A percentile compares a stretch with the other conserved stretches of the same genome.
phyloP scores from a whole-genome alignment of 257 asterid genomes.

The Capsicum pubescens region DNA sequence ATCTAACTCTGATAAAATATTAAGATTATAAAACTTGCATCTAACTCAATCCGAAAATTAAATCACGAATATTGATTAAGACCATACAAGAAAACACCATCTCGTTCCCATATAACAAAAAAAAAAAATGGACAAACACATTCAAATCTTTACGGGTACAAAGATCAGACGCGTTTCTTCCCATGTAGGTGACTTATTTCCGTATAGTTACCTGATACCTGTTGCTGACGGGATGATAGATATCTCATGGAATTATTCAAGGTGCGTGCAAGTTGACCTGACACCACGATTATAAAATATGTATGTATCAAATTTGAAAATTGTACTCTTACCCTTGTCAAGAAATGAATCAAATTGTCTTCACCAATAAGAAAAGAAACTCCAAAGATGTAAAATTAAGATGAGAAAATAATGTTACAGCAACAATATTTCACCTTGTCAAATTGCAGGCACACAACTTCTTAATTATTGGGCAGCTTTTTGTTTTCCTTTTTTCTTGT shows the following conservation, averaged over 20 bases:
- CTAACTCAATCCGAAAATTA: neutral
- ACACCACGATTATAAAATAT: no score
- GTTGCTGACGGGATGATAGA: no score
- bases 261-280: no score
- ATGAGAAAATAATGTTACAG: neutral
- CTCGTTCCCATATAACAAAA: neutral
- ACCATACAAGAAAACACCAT: neutral
- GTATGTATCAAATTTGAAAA: neutral
- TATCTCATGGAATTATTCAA: no score
- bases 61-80: neutral
- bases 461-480: conserved; percentile 2
- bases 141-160: neutral
- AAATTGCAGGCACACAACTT: neutral
- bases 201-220: no score
- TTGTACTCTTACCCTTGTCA: neutral
- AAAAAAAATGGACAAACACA: neutral
- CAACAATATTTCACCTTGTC: neutral
- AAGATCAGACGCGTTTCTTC: neutral
- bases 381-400: neutral
- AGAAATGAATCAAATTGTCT: neutral
- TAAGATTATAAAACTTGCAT: neutral
- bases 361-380: neutral
- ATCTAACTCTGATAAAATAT: neutral
- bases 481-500: conserved; percentile 18
- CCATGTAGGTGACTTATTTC: no score